phyloP scores from a whole-genome alignment of 2,329 filamentous ascomycete genomes.

The Tolypocladium sp. region DNA sequence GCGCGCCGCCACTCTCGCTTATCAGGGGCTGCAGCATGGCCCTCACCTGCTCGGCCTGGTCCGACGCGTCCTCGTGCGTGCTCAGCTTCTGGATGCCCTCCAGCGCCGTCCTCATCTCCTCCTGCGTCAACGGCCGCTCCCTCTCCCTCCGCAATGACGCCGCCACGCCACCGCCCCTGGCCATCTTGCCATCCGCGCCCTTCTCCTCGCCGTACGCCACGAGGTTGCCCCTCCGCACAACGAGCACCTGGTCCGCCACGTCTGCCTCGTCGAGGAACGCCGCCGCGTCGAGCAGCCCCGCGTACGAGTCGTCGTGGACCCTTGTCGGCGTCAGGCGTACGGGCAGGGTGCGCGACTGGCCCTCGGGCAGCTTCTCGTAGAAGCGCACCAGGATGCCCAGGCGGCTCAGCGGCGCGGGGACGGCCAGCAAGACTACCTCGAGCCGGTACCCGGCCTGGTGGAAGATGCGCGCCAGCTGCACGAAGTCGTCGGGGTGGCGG shows the following conservation, averaged over 20 bases:
- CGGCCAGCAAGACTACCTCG: slow-evolving; percentile 31
- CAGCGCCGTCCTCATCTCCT: slow-evolving; percentile 14
- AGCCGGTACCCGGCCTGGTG: slow-evolving; percentile 24
- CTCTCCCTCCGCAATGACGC: slow-evolving; percentile 17
- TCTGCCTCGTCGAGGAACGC: slow-evolving; percentile 23
- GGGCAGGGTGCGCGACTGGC: slow-evolving; percentile 23
- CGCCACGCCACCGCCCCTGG: slow-evolving; percentile 5
- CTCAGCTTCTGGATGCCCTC: slow-evolving; percentile 15
- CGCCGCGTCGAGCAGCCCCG: slow-evolving; percentile 26
- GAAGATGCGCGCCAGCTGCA: slow-evolving; percentile 24
- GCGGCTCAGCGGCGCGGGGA: slow-evolving; percentile 29
- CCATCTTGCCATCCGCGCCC: background rate
- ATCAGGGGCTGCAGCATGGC: slow-evolving; percentile 14
- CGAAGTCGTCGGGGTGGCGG: slow-evolving; percentile 32
- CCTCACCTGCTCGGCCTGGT: slow-evolving; percentile 14
- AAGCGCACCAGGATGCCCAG: slow-evolving; percentile 32
- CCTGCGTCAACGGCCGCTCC: slow-evolving; percentile 14
- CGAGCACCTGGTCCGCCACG: slow-evolving; percentile 24
- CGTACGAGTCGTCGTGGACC: slow-evolving; percentile 37
- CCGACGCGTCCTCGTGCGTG: slow-evolving; percentile 8
- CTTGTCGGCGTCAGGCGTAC: slow-evolving; percentile 29
- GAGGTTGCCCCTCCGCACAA: slow-evolving; percentile 27
- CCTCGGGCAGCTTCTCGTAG: slow-evolving; percentile 24
- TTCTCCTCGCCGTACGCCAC: slow-evolving; percentile 19
- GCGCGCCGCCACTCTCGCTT: background rate